Percentiles rank a stretch among this genome's conserved stretches.
phyloP scores from a whole-genome alignment of 306 rosid species.

The Fragaria vesca region DNA sequence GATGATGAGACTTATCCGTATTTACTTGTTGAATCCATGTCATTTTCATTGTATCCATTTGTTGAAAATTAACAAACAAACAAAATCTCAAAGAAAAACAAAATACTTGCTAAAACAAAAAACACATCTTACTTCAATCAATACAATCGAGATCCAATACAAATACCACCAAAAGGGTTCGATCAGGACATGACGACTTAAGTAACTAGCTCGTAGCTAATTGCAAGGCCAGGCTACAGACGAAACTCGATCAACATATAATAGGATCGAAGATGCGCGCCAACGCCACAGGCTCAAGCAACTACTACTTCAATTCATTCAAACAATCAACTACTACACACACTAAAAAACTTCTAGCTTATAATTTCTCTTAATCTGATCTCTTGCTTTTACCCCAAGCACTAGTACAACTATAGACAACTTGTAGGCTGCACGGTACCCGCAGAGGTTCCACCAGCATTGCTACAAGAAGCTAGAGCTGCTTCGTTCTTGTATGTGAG shows the following conservation, averaged over 20 bases:
- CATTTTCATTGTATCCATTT: neutral
- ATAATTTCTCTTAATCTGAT: neutral
- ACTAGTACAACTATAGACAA: constrained; percentile 15
- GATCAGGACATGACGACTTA: neutral
- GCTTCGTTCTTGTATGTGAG: constrained; percentile 23
- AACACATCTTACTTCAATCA: no score
- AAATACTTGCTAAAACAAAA: no score
- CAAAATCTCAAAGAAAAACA: no score
- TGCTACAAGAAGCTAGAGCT: constrained; percentile 23
- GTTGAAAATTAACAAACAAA: no score
- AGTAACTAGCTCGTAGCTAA: neutral
- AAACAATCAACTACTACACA: neutral
- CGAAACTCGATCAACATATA: neutral
- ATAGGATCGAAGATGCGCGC: neutral
- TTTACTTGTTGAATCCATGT: neutral
- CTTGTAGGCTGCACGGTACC: constrained; percentile 33
- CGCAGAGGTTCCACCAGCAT: constrained; percentile 26
- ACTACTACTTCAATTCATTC: neutral
- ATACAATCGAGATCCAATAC: neutral
- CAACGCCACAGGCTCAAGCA: constrained; percentile 12
- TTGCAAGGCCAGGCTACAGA: neutral
- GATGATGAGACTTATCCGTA: neutral
- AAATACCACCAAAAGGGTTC: neutral
- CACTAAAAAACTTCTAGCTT: neutral
- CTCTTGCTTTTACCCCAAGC: neutral